Percentiles rank a stretch among this genome's conserved stretches.
phyloP scores from a whole-genome alignment of 108 stramenopile species.

The Fragilaria crotonensis region DNA sequence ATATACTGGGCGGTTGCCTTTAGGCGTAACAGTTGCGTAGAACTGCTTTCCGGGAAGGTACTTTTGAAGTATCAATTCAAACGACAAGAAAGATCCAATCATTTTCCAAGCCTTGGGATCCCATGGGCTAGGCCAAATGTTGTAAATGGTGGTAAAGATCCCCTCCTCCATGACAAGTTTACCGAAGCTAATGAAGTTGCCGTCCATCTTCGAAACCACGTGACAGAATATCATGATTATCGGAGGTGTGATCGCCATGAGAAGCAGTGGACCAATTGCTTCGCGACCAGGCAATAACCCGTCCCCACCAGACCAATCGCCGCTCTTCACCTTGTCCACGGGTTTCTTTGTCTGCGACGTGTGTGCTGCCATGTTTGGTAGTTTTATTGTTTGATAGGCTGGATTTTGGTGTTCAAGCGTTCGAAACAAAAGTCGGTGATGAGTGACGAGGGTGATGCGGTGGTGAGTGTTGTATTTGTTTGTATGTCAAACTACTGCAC shows the following conservation, averaged over 20 bases:
- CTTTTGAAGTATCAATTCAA: slow-evolving; percentile 54
- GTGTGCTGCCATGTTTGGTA: no score
- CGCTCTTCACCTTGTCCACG: no score
- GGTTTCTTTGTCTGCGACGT: no score
- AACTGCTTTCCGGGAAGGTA: slow-evolving; percentile 56
- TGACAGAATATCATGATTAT: slow-evolving; percentile 43
- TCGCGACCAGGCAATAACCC: slow-evolving; percentile 41
- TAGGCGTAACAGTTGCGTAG: slow-evolving; percentile 46
- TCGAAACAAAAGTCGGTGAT: no score
- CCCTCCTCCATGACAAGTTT: slow-evolving; percentile 13
- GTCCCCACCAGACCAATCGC: slow-evolving; percentile 32
- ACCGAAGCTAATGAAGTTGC: slow-evolving; percentile 35
- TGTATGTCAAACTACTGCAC: no score
- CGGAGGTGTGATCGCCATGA: slow-evolving; percentile 36
- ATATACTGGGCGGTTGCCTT: slow-evolving; percentile 69
- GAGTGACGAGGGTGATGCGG: no score
- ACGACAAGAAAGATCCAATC: slow-evolving; percentile 45
- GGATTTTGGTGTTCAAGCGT: no score
- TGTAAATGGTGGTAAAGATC: slow-evolving; percentile 14
- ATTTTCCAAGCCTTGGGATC: slow-evolving; percentile 51
- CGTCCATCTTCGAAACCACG: slow-evolving; percentile 34
- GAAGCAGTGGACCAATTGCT: slow-evolving; percentile 35
- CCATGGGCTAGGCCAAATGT: slow-evolving; percentile 38
- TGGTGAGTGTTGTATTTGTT: no score
- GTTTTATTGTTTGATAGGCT: no score